Evolutionary conservation across 306 rosid species (phyloP), one percentile per base, ranked within the genome.

Genomic region (Prunus dulcis): DNA sequence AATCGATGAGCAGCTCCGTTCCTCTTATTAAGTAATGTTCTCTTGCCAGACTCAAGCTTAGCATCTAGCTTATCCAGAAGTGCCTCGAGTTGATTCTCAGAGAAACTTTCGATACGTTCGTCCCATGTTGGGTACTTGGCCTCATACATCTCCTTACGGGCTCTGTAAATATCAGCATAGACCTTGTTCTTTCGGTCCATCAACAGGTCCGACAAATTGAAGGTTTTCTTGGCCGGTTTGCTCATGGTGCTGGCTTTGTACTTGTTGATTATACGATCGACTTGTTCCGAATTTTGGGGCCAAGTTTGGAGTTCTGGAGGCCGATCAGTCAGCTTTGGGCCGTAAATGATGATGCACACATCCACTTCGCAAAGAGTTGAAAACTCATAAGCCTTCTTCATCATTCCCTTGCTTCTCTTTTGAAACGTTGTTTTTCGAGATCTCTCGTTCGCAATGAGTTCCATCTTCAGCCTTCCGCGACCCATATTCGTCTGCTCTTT

Each of bases 401-500:
- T 13, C n/a, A 76, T 34, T 2, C 79, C 79, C n/a, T 17, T 64
- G 51, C 56, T 64, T 66, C 79, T 76, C 72, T 65, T 76, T 22
- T 52, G 55, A 43, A 76, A 76, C 3, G 79, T 65, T 14, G 17
- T 6, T 38, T 60, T 65, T 8, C 73, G 64, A 30, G 79, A 22
- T 34, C 43, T 66, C 27, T 76, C 73, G 52, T 76, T 43, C 4
- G 19, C 50, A 2, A 76, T 65, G 8, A 76, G 53, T 38, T 76
- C 64, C 64, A 76, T 64, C 23, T 53, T 64, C 73, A 65, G 19
- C 41, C 43, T 76, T 23, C 73, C 79, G 12, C 79, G 79, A 18
- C 79, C 79, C 73, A 76, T 75, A 34, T 62, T 38, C 43, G 43
- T 25, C 45, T 43, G 28, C 62, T 45, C 5, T 32, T 38, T 38